These are phyloP conservation scores for Mycena sanguinolenta DNA, from an alignment of 768 basidiomycete genomes.

Conservation along the genomic window DNA sequence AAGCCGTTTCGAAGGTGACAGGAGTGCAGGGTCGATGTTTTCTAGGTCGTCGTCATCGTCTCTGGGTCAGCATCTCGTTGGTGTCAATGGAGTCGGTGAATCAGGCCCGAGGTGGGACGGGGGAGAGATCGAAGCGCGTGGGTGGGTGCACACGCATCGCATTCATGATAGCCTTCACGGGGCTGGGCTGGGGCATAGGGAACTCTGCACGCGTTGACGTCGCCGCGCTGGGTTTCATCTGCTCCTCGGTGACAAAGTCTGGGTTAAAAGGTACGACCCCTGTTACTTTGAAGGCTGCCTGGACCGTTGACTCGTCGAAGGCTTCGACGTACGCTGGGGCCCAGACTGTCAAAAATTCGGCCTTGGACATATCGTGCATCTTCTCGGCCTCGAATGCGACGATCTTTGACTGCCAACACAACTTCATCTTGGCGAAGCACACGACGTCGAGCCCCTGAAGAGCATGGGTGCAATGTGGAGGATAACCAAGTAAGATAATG, in stretches of 20 bases:
- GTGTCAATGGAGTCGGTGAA: background rate
- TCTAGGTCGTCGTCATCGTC: background rate
- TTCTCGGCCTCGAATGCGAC: constrained; percentile 29
- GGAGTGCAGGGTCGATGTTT: constrained; percentile 14
- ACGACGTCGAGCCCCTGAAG: constrained; percentile 50
- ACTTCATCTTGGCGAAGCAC: constrained; percentile 38
- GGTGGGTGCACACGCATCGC: constrained; percentile 14
- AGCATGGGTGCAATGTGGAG: constrained; percentile 44
- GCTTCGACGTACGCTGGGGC: constrained; percentile 41
- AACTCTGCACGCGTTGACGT: constrained; percentile 44
- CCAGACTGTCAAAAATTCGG: constrained; percentile 46
- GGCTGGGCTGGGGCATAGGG: constrained; percentile 44
- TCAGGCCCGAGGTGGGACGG: too few relatives aligned
- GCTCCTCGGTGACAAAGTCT: constrained; percentile 40
- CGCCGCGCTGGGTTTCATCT: constrained; percentile 45
- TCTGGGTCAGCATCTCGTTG: background rate
- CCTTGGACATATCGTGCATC: constrained; percentile 40
- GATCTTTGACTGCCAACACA: constrained; percentile 31
- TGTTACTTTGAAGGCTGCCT: constrained; percentile 45
- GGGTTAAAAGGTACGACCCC: constrained; percentile 47
- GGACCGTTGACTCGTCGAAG: constrained; percentile 37
- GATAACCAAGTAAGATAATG: constrained; percentile 48
- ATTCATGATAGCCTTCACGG: constrained; percentile 28
- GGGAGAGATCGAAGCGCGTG: constrained; percentile 11
- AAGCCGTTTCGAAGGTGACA: constrained; percentile 20